Percentiles rank a stretch among this genome's conserved stretches.
Evolutionary conservation across 176 grass and related monocot species (phyloP).

Genomic region (Hsuehochloa calcarea): DNA sequence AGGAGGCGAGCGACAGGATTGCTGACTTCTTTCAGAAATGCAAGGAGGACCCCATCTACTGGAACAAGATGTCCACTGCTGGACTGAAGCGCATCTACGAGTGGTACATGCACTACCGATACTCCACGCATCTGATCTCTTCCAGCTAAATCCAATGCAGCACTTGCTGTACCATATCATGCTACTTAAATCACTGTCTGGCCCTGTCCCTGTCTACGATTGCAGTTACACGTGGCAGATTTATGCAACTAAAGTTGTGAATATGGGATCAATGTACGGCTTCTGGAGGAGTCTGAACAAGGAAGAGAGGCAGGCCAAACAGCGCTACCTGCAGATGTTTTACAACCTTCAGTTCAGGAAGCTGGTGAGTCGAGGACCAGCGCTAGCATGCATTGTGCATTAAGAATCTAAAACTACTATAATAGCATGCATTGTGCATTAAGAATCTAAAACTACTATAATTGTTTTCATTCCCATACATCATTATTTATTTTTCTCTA

Average conservation of each 20-base stretch:
- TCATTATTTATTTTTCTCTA: too few species aligned
- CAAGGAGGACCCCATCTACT: slow-evolving; percentile 69
- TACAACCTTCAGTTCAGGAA: slow-evolving; percentile 84
- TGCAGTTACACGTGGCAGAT: slow-evolving; percentile 98
- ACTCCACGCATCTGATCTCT: too few species aligned
- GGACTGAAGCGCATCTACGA: slow-evolving; percentile 91
- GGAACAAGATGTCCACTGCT: slow-evolving; percentile 82
- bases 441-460: too few species aligned
- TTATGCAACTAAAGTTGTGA: slow-evolving; percentile 76
- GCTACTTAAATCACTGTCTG: too few species aligned
- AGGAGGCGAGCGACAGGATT: slow-evolving; percentile 65
- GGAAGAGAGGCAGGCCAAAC: slow-evolving; percentile 62
- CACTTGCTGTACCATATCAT: too few species aligned
- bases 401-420: too few species aligned
- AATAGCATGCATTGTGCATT: too few species aligned
- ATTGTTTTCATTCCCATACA: too few species aligned
- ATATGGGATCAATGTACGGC: slow-evolving; percentile 77
- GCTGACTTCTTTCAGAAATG: slow-evolving; percentile 86
- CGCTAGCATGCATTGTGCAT: too few species aligned
- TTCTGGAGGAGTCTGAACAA: slow-evolving; percentile 84
- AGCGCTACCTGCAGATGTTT: slow-evolving; percentile 68
- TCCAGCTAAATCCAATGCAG: too few species aligned
- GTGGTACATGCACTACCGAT: slow-evolving; percentile 39
- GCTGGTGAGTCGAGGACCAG: slow-evolving; percentile 42
- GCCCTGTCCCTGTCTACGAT: background rate